Evolutionary conservation across 2,329 filamentous ascomycete species (phyloP), one percentile per base, ranked within the genome.

Genomic region (Saccharata proteae): DNA sequence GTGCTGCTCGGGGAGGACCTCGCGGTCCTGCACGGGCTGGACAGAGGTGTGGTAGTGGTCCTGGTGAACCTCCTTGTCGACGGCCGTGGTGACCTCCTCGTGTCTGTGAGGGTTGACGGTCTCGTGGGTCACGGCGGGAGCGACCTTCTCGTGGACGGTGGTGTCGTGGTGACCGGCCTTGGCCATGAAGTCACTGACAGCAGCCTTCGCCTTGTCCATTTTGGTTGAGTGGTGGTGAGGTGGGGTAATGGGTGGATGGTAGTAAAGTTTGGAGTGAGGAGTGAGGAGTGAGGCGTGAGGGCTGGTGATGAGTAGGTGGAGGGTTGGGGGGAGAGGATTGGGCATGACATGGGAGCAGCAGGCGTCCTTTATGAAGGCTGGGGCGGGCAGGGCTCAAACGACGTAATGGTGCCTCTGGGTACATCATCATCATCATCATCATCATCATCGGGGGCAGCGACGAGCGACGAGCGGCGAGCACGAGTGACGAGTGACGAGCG

Each of bases 41-140:
- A 81, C 58, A 0, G 72, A 74, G 27, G 74, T 78, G 51, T 82
- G 75, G 50, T 80, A 73, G 44, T 82, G 77, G 37, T 81, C 72
- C 49, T 80, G 77, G 47, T 82, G 76, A 4, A 80, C 59, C 43
- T 82, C 77, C 42, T 69, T 70, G 47, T 82, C 74, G 16, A 81
- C 52, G 5, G 73, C 77, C 2, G 70, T 76, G 13, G 60, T 64
- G 7, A 71, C 43, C n/a, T 75, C 55, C 46, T 81, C 73, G 34
- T 79, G 74, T 23, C 65, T 53, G n/a, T 69, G 65, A 25, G 68
- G 69, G 37, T 62, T 67, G 26, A 80, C 52, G 2, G 64, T 62
- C 54, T 81, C 75, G 12, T 77, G 63, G 4, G 65, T 62, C 3
- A 80, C 65, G 9, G 70, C 67, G 0, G 70, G 67, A 23, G 69